These are phyloP conservation scores for Gautieria morchelliformis DNA, from an alignment of 768 basidiomycete species.

Conservation along the genomic window DNA sequence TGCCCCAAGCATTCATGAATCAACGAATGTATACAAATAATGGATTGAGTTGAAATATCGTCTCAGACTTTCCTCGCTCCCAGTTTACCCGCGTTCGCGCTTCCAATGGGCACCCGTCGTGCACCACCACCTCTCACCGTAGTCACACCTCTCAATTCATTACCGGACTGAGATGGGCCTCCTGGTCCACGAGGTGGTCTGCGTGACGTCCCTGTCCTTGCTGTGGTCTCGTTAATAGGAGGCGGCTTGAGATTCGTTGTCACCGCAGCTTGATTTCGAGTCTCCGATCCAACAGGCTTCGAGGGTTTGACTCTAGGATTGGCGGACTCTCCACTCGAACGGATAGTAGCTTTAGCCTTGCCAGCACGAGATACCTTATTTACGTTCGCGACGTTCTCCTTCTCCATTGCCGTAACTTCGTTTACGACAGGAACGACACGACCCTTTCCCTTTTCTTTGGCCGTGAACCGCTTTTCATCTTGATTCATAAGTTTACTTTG, in stretches of 20 bases:
- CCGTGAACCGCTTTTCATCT: slow-evolving; percentile 23
- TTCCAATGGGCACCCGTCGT: slow-evolving; percentile 57
- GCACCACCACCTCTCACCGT: slow-evolving; percentile 30
- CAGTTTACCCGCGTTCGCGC: slow-evolving; percentile 41
- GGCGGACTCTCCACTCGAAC: too few relatives aligned
- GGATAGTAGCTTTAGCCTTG: slow-evolving; percentile 8
- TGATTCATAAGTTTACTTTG: slow-evolving; percentile 12
- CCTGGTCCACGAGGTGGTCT: slow-evolving; percentile 12
- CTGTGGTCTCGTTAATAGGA: background rate
- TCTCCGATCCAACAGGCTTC: background rate
- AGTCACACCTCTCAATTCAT: slow-evolving; percentile 13
- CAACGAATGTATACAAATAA: background rate
- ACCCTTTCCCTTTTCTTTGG: slow-evolving; percentile 33
- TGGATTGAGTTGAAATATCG: background rate
- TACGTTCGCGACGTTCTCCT: background rate
- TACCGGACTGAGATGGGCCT: slow-evolving; percentile 7
- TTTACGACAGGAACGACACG: background rate
- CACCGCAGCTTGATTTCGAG: background rate
- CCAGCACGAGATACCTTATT: slow-evolving; percentile 13
- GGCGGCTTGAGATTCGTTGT: background rate
- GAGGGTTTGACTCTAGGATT: slow-evolving; percentile 5
- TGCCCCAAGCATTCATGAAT: too few relatives aligned
- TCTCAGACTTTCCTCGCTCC: background rate
- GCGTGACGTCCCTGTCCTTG: background rate
- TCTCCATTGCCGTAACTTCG: background rate